phyloP scores from a whole-genome alignment of 192 early-diverging fungal genomes.

The Dispira simplex region DNA sequence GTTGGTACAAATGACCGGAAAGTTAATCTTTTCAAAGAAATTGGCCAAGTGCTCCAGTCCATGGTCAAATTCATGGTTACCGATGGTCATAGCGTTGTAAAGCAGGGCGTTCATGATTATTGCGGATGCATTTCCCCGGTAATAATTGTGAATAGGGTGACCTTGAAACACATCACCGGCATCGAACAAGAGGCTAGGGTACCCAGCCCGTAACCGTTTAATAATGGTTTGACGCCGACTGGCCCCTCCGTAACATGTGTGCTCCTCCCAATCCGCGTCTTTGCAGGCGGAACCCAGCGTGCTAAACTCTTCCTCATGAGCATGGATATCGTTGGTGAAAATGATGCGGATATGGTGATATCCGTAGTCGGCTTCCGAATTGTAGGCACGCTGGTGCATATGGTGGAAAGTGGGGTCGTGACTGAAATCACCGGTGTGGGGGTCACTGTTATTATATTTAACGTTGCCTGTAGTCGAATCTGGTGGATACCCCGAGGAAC shows the following conservation, averaged over 20 bases:
- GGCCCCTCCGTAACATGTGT: constrained; percentile 37
- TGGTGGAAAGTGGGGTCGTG: too few relatives aligned
- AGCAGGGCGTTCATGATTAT: constrained; percentile 43
- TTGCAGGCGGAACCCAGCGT: constrained; percentile 26
- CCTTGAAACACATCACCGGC: constrained; percentile 53
- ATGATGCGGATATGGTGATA: constrained; percentile 21
- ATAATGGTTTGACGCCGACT: constrained; percentile 41
- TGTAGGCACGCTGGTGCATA: too few relatives aligned
- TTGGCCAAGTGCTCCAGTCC: constrained; percentile 31
- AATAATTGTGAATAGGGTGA: constrained; percentile 48
- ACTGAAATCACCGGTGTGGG: too few relatives aligned
- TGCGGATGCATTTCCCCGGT: constrained; percentile 35
- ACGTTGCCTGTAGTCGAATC: too few relatives aligned
- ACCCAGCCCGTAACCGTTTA: constrained; percentile 29
- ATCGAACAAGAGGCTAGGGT: constrained; percentile 44
- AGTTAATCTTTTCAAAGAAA: constrained; percentile 34
- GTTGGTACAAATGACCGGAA: constrained; percentile 52
- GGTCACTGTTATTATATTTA: too few relatives aligned
- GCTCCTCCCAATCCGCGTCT: constrained; percentile 17
- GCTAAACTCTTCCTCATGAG: constrained; percentile 34
- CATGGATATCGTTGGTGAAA: constrained; percentile 37
- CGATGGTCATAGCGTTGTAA: constrained; percentile 38
- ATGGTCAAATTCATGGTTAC: constrained; percentile 67
- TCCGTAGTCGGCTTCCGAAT: too few relatives aligned
- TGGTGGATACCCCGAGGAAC: too few relatives aligned